A percentile compares a stretch with the other conserved stretches of the same genome.
These are phyloP conservation scores for Trametes punicea DNA, from an alignment of 768 basidiomycete genomes.

Conservation along the genomic window DNA sequence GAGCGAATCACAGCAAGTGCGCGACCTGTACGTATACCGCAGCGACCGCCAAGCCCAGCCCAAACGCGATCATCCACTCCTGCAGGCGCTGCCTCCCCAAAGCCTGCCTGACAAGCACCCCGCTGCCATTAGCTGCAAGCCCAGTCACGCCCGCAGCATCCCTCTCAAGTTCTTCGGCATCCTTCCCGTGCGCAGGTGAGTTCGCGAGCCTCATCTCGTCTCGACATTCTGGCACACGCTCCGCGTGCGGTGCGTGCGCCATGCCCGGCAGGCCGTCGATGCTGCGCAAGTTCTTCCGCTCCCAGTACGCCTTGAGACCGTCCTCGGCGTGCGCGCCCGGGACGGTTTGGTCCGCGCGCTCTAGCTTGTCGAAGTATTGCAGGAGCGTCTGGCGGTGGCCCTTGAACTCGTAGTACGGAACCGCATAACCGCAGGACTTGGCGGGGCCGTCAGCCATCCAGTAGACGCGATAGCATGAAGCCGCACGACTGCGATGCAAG, in stretches of 20 bases:
- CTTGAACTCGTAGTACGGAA: constrained; percentile 58
- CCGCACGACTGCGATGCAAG: neutral
- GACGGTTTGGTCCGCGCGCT: constrained; percentile 38
- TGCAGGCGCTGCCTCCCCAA: constrained; percentile 1
- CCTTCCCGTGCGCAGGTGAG: constrained; percentile 1
- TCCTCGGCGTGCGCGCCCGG: constrained; percentile 27
- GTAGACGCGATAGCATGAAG: neutral
- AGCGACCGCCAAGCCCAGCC: constrained; percentile 27
- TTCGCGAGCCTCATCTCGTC: constrained; percentile 20
- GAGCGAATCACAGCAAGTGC: neutral
- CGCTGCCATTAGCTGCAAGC: neutral
- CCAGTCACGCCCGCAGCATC: neutral
- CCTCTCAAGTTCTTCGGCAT: too few relatives aligned
- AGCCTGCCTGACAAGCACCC: neutral
- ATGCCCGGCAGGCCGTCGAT: constrained; percentile 58
- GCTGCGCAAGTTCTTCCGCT: constrained; percentile 44
- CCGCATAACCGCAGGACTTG: constrained; percentile 67
- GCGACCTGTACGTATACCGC: constrained; percentile 13
- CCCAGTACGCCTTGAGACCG: constrained; percentile 59
- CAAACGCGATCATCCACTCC: constrained; percentile 29
- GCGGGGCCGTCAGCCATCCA: constrained; percentile 22
- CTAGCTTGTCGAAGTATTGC: constrained; percentile 42
- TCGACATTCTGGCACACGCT: neutral
- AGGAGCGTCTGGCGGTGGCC: constrained; percentile 52
- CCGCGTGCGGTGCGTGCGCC: constrained; percentile 27